A percentile compares a stretch with the other conserved stretches of the same genome.
Conservation (phyloP, 257 asterid species). For the Solanum megistacrolobum region DNA sequence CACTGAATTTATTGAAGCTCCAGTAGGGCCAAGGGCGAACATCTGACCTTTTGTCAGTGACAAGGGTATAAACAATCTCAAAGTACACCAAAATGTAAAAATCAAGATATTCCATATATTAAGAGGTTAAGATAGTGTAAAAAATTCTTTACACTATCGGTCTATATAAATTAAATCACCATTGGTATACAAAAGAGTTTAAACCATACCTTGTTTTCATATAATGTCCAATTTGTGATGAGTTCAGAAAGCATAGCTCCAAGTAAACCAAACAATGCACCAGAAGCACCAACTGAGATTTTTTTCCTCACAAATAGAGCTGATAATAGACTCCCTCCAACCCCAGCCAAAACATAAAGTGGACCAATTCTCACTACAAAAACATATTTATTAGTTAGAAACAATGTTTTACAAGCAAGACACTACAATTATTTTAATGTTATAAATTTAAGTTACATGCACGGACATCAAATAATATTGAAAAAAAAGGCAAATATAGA, state of each 20-base stretch:
- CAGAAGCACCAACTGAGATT: slow-evolving; percentile 91
- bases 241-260: slow-evolving; percentile 93
- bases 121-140: not conserved
- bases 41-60: not conserved
- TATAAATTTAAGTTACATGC: not conserved
- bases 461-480: not conserved
- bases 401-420: not conserved
- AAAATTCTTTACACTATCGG: not conserved
- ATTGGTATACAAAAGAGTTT: not conserved
- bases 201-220: slow-evolving; percentile 59
- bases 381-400: not conserved
- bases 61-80: not conserved
- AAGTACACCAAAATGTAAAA: not conserved
- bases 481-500: not conserved
- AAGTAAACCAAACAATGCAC: slow-evolving; percentile 79
- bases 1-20: not conserved
- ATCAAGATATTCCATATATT: not conserved
- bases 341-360: slow-evolving; percentile 51
- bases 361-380: slow-evolving; percentile 52
- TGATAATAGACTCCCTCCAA: slow-evolving; percentile 74
- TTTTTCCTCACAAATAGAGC: slow-evolving; percentile 44
- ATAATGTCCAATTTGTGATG: slow-evolving; percentile 69
- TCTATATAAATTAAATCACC: not conserved
- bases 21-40: not conserved
- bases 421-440: not conserved